Evolutionary conservation across 2,329 filamentous ascomycete species (phyloP).

Genomic region (Graphilbum fragrans): DNA sequence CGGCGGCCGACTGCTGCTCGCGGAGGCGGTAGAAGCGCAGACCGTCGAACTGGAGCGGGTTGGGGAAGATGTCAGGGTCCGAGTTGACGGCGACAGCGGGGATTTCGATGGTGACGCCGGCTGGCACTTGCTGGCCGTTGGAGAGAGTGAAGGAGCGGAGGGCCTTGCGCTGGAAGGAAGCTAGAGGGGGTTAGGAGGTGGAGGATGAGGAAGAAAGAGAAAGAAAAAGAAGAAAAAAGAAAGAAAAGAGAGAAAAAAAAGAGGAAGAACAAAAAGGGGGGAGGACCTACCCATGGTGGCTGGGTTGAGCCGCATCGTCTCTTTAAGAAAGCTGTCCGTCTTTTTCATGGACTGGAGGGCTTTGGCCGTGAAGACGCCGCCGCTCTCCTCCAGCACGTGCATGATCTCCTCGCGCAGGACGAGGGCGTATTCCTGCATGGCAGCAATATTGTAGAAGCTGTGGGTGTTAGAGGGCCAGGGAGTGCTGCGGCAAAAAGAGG

Average conservation of each 20-base stretch:
- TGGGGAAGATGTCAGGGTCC: constrained; percentile 23
- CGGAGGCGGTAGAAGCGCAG: no score
- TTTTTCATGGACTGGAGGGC: constrained; percentile 21
- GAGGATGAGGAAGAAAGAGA: no score
- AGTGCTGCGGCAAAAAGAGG: no score
- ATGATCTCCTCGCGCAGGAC: constrained; percentile 39
- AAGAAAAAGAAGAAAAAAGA: no score
- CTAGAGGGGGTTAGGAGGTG: constrained; percentile 13
- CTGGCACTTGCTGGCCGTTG: constrained; percentile 38
- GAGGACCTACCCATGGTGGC: no score
- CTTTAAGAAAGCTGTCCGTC: constrained; percentile 19
- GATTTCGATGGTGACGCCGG: constrained; percentile 29
- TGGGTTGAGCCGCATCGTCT: constrained; percentile 17
- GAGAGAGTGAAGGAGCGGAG: constrained; percentile 37
- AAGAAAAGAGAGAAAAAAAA: no score
- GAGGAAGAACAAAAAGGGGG: no score
- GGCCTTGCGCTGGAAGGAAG: constrained; percentile 31
- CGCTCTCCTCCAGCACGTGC: constrained; percentile 21
- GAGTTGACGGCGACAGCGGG: constrained; percentile 22
- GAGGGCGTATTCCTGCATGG: constrained; percentile 34
- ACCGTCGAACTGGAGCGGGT: constrained; percentile 24
- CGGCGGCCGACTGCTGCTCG: no score
- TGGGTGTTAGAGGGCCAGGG: no score
- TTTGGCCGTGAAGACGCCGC: constrained; percentile 16
- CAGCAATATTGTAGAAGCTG: constrained; percentile 38